Evolutionary conservation across 257 asterid species (phyloP).

Genomic region (Jacaranda mimosifolia): DNA sequence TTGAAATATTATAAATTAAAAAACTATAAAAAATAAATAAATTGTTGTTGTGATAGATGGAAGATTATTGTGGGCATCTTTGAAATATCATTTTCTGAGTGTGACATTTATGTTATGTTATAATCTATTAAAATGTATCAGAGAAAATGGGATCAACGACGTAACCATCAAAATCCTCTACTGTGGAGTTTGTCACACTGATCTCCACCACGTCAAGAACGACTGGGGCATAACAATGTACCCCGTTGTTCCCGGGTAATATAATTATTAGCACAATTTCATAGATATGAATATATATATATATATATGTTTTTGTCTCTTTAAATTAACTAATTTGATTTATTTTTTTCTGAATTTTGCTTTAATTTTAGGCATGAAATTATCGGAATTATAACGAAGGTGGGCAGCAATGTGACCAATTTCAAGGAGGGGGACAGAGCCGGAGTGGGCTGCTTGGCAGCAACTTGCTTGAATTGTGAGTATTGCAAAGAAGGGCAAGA

Average conservation of each 20-base stretch:
- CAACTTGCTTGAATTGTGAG: slow-evolving; percentile 80
- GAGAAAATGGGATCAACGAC: slow-evolving; percentile 61
- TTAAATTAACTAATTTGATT: not conserved
- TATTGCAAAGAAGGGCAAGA: slow-evolving; percentile 68
- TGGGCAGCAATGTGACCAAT: slow-evolving; percentile 73
- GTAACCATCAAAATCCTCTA: slow-evolving; percentile 59
- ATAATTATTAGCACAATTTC: not conserved
- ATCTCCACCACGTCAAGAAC: slow-evolving; percentile 58
- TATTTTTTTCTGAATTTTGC: not conserved
- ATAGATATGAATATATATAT: not conserved
- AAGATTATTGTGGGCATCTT: not conserved
- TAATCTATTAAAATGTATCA: not conserved
- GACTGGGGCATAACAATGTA: slow-evolving; percentile 74
- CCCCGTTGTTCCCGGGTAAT: slow-evolving; percentile 74
- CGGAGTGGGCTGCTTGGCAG: slow-evolving; percentile 92
- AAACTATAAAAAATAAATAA: no score
- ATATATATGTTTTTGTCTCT: no score
- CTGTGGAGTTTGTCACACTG: slow-evolving; percentile 73
- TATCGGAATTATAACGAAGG: slow-evolving; percentile 71
- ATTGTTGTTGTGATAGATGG: no score
- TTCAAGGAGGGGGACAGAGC: slow-evolving; percentile 79
- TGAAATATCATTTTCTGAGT: no score
- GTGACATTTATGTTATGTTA: no score
- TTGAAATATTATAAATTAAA: no score
- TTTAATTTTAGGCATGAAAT: slow-evolving; percentile 73